phyloP scores from a whole-genome alignment of 305 asterid species.

The Stenogyne calaminthoides region DNA sequence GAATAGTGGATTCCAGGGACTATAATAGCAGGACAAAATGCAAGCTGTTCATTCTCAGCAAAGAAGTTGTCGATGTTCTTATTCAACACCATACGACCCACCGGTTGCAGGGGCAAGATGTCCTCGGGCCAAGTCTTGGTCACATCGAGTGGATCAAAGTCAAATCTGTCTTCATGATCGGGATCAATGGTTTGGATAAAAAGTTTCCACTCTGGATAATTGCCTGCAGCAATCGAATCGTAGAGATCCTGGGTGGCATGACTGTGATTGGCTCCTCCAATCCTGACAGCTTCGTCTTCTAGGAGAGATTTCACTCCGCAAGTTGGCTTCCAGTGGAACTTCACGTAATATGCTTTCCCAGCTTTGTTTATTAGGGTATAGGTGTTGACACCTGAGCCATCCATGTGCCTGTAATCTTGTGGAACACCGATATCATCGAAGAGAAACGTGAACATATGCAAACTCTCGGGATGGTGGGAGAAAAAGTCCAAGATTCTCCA shows the following conservation, averaged over 20 bases:
- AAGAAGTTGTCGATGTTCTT: conserved; percentile 95
- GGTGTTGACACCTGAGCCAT: conserved; percentile 91
- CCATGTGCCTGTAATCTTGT: conserved; percentile 97
- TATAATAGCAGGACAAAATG: conserved; percentile 76
- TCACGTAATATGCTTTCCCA: conserved; percentile 83
- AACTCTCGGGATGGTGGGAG: conserved; percentile 93
- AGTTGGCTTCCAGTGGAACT: conserved; percentile 98
- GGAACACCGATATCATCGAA: conserved; percentile 91
- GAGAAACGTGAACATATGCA: conserved; percentile 79
- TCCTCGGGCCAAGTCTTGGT: conserved; percentile 98
- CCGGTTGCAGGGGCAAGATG: conserved; percentile 90
- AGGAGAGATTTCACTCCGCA: conserved; percentile 85
- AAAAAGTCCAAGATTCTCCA: conserved; percentile 93
- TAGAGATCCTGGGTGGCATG: conserved; percentile 96
- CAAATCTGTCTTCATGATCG: conserved; percentile 75
- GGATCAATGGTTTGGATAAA: conserved; percentile 89
- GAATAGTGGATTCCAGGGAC: conserved; percentile 91
- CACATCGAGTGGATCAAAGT: conserved; percentile 91
- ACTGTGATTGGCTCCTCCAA: conserved; percentile 93
- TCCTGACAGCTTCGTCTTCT: conserved; percentile 75
- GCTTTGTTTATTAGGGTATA: conserved; percentile 80
- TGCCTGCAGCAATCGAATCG: conserved; percentile 86
- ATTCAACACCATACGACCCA: conserved; percentile 90
- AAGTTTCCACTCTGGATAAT: conserved; percentile 96
- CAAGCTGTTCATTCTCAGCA: conserved; percentile 94